Percentiles rank a stretch among this genome's conserved stretches.
Evolutionary conservation across 805 yeast species (phyloP).

Genomic region (Candida xyloterini): DNA sequence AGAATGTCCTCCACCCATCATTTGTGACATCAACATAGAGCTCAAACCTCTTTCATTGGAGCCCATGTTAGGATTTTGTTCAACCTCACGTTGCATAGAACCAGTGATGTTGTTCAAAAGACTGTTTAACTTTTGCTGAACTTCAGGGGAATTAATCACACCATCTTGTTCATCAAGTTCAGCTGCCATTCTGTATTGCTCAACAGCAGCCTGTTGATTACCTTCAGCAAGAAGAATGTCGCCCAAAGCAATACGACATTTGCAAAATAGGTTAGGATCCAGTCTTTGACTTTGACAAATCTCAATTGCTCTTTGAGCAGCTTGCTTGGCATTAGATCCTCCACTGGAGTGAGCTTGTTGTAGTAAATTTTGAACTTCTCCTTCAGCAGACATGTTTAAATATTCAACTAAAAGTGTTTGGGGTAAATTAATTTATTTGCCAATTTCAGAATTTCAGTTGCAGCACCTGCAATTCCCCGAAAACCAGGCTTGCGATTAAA

Average conservation of each 20-base stretch:
- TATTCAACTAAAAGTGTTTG: not conserved
- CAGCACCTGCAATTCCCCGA: constrained; percentile 3
- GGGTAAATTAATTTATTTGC: not conserved
- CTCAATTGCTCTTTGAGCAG: constrained; percentile 20
- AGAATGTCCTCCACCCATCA: constrained; percentile 26
- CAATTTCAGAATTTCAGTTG: constrained; percentile 5
- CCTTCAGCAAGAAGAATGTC: constrained; percentile 27
- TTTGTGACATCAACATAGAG: constrained; percentile 27
- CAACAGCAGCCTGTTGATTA: constrained; percentile 25
- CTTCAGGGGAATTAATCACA: constrained; percentile 30
- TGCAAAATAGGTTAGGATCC: constrained; percentile 29
- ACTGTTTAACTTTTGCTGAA: constrained; percentile 27
- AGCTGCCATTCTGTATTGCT: constrained; percentile 30
- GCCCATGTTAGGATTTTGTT: constrained; percentile 20
- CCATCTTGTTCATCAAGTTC: constrained; percentile 34
- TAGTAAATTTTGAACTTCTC: constrained; percentile 21
- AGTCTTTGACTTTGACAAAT: constrained; percentile 20
- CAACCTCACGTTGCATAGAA: constrained; percentile 23
- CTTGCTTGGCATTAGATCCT: constrained; percentile 17
- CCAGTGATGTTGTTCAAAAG: constrained; percentile 23
- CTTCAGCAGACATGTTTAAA: constrained; percentile 18
- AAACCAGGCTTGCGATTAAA: not conserved
- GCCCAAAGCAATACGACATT: constrained; percentile 27
- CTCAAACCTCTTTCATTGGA: constrained; percentile 31
- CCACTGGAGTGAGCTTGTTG: constrained; percentile 18